phyloP scores from a whole-genome alignment of 148 eudicot species.

The Amaranthus hypochondriacus region DNA sequence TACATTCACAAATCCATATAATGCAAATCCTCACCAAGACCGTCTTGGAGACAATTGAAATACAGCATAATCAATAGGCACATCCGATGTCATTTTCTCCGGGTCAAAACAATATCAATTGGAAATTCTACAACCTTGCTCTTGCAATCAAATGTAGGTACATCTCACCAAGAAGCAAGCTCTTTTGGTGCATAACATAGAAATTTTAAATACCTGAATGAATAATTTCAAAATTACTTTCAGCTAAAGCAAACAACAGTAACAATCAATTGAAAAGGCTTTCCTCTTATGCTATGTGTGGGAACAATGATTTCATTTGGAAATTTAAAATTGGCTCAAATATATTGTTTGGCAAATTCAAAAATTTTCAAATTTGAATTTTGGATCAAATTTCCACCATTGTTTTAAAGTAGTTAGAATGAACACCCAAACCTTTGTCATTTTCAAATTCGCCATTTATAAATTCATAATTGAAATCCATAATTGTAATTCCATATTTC shows the following conservation, averaged over 20 bases:
- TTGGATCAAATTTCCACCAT: too few species aligned
- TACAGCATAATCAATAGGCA: conserved; percentile 81
- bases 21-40: conserved; percentile 49
- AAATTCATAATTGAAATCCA: too few species aligned
- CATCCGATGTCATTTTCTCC: conserved; percentile 55
- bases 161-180: conserved; percentile 1
- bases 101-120: conserved; percentile 4
- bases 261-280: neutral
- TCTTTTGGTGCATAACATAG: neutral
- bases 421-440: too few species aligned
- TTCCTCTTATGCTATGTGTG: neutral
- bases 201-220: conserved; percentile 5
- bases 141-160: conserved; percentile 15
- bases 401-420: too few species aligned
- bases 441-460: too few species aligned
- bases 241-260: neutral
- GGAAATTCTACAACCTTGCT: conserved; percentile 5
- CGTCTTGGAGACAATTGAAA: conserved; percentile 78
- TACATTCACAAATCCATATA: conserved; percentile 3
- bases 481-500: neutral
- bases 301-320: too few species aligned
- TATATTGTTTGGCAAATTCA: too few species aligned
- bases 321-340: too few species aligned
- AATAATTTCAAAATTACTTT: neutral
- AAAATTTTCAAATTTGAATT: too few species aligned